A percentile compares a stretch with the other conserved stretches of the same genome.
Conservation (phyloP, 2,329 filamentous ascomycete species). For the Xylariaceae sp. region DNA sequence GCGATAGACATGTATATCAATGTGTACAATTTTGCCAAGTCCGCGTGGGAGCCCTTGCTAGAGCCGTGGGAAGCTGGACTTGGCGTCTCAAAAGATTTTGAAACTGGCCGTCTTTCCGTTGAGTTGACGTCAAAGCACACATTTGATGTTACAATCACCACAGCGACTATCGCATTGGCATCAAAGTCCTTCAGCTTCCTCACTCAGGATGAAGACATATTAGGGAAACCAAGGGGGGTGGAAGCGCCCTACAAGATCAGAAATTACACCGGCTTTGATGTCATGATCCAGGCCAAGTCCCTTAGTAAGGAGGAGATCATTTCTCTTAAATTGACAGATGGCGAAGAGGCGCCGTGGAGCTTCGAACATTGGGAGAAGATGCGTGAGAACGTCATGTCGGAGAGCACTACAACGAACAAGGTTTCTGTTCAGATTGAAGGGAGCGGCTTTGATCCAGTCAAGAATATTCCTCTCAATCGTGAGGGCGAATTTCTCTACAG, state of each 20-base stretch:
- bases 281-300: constrained; percentile 75
- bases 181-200: constrained; percentile 93
- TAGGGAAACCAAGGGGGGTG: constrained; percentile 85
- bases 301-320: constrained; percentile 56
- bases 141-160: constrained; percentile 88
- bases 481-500: constrained; percentile 91
- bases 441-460: constrained; percentile 87
- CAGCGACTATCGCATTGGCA: constrained; percentile 84
- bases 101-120: constrained; percentile 70
- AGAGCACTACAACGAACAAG: constrained; percentile 66
- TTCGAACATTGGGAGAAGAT: constrained; percentile 97
- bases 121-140: constrained; percentile 85
- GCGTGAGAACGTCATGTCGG: constrained; percentile 83
- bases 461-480: constrained; percentile 83
- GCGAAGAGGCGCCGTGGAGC: constrained; percentile 87
- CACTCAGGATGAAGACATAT: constrained; percentile 78
- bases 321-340: constrained; percentile 74
- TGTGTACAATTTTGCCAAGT: constrained; percentile 98
- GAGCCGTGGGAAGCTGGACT: constrained; percentile 96
- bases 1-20: constrained; percentile 93
- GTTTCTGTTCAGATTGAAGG: constrained; percentile 83
- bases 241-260: constrained; percentile 91
- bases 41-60: constrained; percentile 91
- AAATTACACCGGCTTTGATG: constrained; percentile 92
- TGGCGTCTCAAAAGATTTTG: constrained; percentile 72